phyloP scores from a whole-genome alignment of 768 basidiomycete species.

The Rhodotorula paludigena region DNA sequence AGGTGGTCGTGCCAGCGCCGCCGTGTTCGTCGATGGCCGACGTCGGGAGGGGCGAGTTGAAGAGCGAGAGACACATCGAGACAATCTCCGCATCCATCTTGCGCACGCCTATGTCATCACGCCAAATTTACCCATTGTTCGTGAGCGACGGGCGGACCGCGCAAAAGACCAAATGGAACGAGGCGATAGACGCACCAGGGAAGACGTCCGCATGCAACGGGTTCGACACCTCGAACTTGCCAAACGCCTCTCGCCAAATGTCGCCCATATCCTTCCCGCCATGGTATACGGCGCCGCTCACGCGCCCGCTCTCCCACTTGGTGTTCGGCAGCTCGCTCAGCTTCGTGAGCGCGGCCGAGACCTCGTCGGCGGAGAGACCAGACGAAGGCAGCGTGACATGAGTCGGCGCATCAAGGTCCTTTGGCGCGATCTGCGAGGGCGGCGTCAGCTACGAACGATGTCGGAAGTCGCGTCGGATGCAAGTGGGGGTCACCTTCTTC shows the following conservation, averaged over 20 bases:
- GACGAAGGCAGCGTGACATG: constrained; percentile 15
- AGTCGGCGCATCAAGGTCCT: background rate
- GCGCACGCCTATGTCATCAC: constrained; percentile 70
- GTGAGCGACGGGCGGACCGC: background rate
- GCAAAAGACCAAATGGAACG: background rate
- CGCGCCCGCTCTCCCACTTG: constrained; percentile 33
- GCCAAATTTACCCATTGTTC: background rate
- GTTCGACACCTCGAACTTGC: constrained; percentile 62
- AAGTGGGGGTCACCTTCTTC: constrained; percentile 3
- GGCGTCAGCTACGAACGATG: background rate
- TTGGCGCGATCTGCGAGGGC: background rate
- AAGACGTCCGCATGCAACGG: constrained; percentile 91
- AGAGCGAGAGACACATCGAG: constrained; percentile 50
- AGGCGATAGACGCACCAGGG: constrained; percentile 50
- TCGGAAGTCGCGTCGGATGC: background rate
- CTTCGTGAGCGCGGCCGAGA: constrained; percentile 7
- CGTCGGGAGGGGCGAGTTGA: constrained; percentile 55
- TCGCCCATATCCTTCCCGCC: constrained; percentile 30
- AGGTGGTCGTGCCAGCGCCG: constrained; percentile 87
- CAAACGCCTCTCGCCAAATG: constrained; percentile 68
- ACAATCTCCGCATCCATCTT: constrained; percentile 88
- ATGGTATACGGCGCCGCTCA: constrained; percentile 37
- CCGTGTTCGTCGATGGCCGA: constrained; percentile 41
- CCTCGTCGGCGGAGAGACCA: constrained; percentile 15
- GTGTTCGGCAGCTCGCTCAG: constrained; percentile 30